Percentiles rank a stretch among this genome's conserved stretches.
Evolutionary conservation across 345 rosid genomes (phyloP).

Genomic region (Lumnitzera littorea): DNA sequence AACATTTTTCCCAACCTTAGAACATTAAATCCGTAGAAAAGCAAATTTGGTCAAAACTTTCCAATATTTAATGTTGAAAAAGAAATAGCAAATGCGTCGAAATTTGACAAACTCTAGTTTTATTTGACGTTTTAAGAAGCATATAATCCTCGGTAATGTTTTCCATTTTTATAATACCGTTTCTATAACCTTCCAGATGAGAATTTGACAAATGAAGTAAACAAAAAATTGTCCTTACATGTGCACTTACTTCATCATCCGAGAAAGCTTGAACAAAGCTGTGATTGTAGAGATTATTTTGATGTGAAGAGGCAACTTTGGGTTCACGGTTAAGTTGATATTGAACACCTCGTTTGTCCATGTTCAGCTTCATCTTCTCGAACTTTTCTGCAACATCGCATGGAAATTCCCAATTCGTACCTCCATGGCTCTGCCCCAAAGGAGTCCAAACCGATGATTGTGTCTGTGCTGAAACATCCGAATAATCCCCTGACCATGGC

Average conservation of each 20-base stretch:
- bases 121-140: too few species aligned
- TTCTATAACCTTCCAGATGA: background rate
- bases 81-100: too few species aligned
- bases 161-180: too few species aligned
- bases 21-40: too few species aligned
- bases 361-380: slow-evolving; percentile 27
- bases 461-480: slow-evolving; percentile 5
- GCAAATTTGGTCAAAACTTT: too few species aligned
- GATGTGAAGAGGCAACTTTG: background rate
- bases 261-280: slow-evolving; percentile 47
- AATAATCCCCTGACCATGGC: too few species aligned
- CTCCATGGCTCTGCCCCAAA: slow-evolving; percentile 23
- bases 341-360: slow-evolving; percentile 9
- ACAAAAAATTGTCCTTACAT: slow-evolving; percentile 29
- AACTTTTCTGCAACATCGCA: slow-evolving; percentile 12
- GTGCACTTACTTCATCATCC: slow-evolving; percentile 49
- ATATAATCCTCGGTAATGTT: too few species aligned
- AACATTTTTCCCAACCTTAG: too few species aligned
- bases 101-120: too few species aligned
- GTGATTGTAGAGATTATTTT: slow-evolving; percentile 14
- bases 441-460: slow-evolving; percentile 35
- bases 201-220: background rate
- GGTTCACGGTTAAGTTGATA: background rate
- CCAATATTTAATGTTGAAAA: too few species aligned
- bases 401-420: slow-evolving; percentile 11